These are phyloP conservation scores for Lactarius hengduanensis DNA, from an alignment of 768 basidiomycete genomes.

Conservation along the genomic window DNA sequence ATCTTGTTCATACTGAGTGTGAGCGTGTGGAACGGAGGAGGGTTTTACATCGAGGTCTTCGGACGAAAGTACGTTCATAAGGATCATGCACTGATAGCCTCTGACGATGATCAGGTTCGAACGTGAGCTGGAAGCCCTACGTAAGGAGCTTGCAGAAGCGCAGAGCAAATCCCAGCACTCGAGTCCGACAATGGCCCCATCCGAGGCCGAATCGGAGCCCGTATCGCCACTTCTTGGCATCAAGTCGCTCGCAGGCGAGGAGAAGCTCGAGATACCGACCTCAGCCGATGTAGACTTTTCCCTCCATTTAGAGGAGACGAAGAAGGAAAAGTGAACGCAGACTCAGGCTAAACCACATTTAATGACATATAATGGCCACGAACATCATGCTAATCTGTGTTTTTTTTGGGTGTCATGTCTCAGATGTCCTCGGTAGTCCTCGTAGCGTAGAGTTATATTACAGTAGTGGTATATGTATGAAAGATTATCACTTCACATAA, in stretches of 20 bases:
- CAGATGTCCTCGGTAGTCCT: conserved; percentile 2
- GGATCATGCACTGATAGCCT: conserved; percentile 2
- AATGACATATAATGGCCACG: conserved; percentile 6
- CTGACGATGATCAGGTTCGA: conserved; percentile 65
- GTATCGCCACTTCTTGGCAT: conserved; percentile 24
- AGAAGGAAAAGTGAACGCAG: conserved; percentile 18
- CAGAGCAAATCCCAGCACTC: conserved; percentile 29
- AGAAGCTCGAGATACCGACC: background rate
- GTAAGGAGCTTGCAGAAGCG: conserved; percentile 84
- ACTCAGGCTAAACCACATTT: background rate
- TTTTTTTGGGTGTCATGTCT: background rate
- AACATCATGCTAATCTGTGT: conserved; percentile 9
- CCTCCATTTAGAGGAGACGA: background rate
- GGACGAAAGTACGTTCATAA: conserved; percentile 78
- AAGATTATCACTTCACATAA: background rate
- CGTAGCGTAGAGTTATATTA: conserved; percentile 5
- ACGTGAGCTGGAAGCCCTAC: conserved; percentile 83
- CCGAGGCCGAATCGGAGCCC: conserved; percentile 25
- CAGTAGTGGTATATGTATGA: conserved; percentile 7
- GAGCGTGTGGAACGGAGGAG: conserved; percentile 94
- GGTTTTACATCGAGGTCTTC: conserved; percentile 95
- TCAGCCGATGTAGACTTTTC: background rate
- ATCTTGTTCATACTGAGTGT: conserved; percentile 78
- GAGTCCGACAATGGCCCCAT: conserved; percentile 22
- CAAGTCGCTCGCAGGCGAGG: conserved; percentile 9